Evolutionary conservation across 2,329 filamentous ascomycete genomes (phyloP).

Genomic region (Diaporthe capsici): DNA sequence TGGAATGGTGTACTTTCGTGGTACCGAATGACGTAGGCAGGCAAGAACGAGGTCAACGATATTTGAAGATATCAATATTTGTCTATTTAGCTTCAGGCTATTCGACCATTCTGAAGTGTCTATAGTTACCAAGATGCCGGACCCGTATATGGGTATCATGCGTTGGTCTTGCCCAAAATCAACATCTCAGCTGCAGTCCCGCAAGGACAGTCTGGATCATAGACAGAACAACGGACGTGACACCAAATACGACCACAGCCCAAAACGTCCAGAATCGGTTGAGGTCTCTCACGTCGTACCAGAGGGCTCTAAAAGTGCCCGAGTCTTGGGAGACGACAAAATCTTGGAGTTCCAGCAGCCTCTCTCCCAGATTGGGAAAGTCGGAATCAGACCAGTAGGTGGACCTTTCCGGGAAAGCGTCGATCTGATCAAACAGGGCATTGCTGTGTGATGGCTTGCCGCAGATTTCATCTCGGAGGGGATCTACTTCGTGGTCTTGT

Average conservation of each 20-base stretch:
- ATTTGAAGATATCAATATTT: no score
- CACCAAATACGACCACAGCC: neutral
- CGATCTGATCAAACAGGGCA: neutral
- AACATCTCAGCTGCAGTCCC: neutral
- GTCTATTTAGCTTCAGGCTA: no score
- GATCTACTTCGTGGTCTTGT: neutral
- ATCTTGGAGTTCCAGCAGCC: neutral
- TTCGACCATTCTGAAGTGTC: no score
- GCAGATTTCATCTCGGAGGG: neutral
- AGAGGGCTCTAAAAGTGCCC: neutral
- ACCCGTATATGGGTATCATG: neutral
- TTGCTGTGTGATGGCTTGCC: neutral
- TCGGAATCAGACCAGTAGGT: neutral
- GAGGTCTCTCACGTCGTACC: neutral
- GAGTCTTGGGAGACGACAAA: neutral
- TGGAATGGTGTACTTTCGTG: no score
- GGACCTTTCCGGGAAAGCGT: neutral
- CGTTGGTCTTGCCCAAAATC: neutral
- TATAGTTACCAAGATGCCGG: no score
- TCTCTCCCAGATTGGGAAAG: neutral
- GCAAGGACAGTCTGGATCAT: neutral
- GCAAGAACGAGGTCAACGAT: no score
- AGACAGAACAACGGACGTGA: neutral
- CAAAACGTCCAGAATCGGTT: neutral
- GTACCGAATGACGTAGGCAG: no score